Base-by-base conservation (phyloP, 2,329 filamentous ascomycete genomes). In the Aspergillus quadrilineatus region DNA sequence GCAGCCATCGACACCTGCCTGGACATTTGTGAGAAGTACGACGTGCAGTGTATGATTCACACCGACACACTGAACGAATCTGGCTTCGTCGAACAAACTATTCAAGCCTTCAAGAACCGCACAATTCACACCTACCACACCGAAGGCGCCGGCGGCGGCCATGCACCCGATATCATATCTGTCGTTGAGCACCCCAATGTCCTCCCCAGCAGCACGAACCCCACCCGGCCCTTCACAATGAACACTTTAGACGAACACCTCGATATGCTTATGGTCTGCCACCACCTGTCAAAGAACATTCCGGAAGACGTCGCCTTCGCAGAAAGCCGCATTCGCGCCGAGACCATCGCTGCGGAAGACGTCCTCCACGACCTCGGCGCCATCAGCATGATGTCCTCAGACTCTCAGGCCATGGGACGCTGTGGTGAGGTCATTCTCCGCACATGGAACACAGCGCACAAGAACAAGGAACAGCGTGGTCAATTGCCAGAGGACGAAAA, bases 261-360 rank as follows among this genome's bases (percentile, higher is more conserved):
- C 12, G 93, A 97, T 77, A 97, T 97, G 93, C 79, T 97, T 46
- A 97, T 97, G 93, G 91, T 96, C 37, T 97, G 93, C 79, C 93
- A 97, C 74, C 93, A 97, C 69, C 80, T 97, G 8, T 92, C 87
- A 51, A 90, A 90, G 74, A 87, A 96, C 74, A 97, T 97, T 58
- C 90, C 92, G 56, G 93, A 97, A 77, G 93, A 97, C 71, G 89
- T 97, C 12, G 92, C 92, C 1, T 97, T 97, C 68, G 93, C 93
- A 47, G 93, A 97, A 77, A 91, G 87, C 36, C 90, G 93, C 39
- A 97, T 97, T 74, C 89, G 93, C 57, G 90, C 91, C 62, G 92
- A 97, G 77, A 97, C 93, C 36, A 97, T 97, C 69, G 93, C 92
- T 0, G 93, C 93, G 26, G 93, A 97, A 79, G 93, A 97, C 72